These are phyloP conservation scores for Solanum chmielewskii DNA, from an alignment of 257 asterid species.

Conservation along the genomic window DNA sequence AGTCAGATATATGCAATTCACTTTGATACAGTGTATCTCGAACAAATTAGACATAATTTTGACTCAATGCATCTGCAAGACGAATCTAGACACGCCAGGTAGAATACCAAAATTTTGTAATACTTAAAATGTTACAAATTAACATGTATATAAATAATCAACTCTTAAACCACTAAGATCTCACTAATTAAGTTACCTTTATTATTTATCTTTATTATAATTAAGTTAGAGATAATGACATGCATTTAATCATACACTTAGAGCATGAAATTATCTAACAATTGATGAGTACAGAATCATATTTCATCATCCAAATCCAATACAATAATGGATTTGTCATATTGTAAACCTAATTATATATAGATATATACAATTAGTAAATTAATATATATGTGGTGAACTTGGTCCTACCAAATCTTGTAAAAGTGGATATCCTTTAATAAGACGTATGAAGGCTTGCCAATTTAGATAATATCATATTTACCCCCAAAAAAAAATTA, in stretches of 20 bases:
- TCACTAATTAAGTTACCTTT: neutral
- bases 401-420: constrained; percentile 6
- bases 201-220: neutral
- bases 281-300: neutral
- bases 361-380: neutral
- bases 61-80: neutral
- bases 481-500: neutral
- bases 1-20: neutral
- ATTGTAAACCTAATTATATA: neutral
- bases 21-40: neutral
- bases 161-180: too few relatives aligned
- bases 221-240: neutral
- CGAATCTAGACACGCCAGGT: neutral
- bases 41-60: too few relatives aligned
- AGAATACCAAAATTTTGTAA: neutral
- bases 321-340: neutral
- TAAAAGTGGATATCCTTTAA: neutral
- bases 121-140: too few relatives aligned
- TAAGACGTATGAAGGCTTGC: neutral
- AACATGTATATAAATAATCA: neutral
- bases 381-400: neutral
- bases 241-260: neutral
- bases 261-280: neutral
- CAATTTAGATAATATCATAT: neutral
- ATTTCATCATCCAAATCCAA: neutral